Evolutionary conservation across 1,284 basidiomycete species (phyloP).

Genomic region (Ceratobasidium sp.): DNA sequence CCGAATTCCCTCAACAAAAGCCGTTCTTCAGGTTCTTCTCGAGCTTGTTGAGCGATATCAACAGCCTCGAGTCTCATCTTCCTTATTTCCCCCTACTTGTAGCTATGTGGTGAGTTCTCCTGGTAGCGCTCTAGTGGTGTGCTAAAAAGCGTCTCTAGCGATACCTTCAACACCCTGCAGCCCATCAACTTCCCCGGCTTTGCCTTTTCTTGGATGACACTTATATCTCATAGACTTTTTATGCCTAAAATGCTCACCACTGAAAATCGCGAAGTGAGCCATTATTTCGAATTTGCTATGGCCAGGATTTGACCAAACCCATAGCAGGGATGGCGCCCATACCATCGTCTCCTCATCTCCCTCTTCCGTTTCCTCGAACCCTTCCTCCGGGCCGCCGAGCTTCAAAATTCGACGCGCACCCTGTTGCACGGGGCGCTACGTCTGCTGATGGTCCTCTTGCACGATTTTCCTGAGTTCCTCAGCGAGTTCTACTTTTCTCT

Average conservation of each 20-base stretch:
- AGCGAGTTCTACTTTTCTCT: conserved; percentile 96
- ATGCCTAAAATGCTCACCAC: conserved; percentile 93
- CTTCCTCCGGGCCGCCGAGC: conserved; percentile 83
- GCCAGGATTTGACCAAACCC: conserved; percentile 25
- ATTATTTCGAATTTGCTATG: conserved; percentile 43
- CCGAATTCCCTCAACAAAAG: conserved; percentile 87
- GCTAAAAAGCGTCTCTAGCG: conserved; percentile 59
- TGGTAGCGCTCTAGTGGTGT: background rate
- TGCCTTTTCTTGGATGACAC: conserved; percentile 96
- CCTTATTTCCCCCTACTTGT: conserved; percentile 91
- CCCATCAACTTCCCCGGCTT: conserved; percentile 98
- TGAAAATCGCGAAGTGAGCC: conserved; percentile 77
- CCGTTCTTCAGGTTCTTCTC: conserved; percentile 99
- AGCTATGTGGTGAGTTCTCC: conserved; percentile 72
- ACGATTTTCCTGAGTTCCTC: conserved; percentile 99
- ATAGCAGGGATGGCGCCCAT: conserved; percentile 86
- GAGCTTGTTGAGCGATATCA: conserved; percentile 90
- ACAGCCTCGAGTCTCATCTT: conserved; percentile 81
- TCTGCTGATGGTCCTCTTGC: conserved; percentile 90
- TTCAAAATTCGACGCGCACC: conserved; percentile 83
- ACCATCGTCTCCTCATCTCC: conserved; percentile 91
- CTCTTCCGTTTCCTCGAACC: conserved; percentile 93
- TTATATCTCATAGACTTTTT: conserved; percentile 95
- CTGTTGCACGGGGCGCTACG: conserved; percentile 93
- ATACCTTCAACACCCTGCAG: conserved; percentile 95